Evolutionary conservation across 306 rosid genomes (phyloP).

Genomic region (Mimosa pudica): DNA sequence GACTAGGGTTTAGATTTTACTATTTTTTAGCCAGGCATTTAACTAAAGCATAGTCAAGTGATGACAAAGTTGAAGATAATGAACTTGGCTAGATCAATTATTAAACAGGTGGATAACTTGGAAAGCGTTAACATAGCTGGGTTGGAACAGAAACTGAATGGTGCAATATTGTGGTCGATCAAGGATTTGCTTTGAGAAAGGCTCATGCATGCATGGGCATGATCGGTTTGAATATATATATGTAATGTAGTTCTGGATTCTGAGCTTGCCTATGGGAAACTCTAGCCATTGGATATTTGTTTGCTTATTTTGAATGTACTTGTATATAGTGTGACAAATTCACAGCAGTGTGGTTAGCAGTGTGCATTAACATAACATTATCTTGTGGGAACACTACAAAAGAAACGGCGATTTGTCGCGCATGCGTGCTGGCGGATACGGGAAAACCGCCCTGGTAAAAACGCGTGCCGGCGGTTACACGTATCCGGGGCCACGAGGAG

Average conservation of each 20-base stretch:
- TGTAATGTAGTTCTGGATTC: background rate
- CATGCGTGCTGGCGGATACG: no score
- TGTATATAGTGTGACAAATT: background rate
- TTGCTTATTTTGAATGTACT: background rate
- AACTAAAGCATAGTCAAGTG: background rate
- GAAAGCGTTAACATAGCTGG: constrained; percentile 32
- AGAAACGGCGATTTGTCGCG: no score
- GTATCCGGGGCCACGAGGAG: no score
- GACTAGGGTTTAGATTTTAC: background rate
- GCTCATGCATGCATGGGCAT: background rate
- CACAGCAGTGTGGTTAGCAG: background rate
- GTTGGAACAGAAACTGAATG: constrained; percentile 38
- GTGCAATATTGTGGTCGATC: constrained; percentile 24
- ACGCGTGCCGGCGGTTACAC: no score
- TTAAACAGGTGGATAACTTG: constrained; percentile 40
- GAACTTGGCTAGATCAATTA: constrained; percentile 8
- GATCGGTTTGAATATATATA: background rate
- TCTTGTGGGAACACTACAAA: no score
- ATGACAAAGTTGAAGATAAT: background rate
- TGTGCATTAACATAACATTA: background rate
- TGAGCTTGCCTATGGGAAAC: background rate
- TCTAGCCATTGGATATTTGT: background rate
- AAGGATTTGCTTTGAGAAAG: constrained; percentile 13
- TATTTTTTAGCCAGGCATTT: background rate
- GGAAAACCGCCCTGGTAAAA: no score